Base-by-base conservation (phyloP, 164 flowering plant genomes). In the Aristolochia fimbriata region DNA sequence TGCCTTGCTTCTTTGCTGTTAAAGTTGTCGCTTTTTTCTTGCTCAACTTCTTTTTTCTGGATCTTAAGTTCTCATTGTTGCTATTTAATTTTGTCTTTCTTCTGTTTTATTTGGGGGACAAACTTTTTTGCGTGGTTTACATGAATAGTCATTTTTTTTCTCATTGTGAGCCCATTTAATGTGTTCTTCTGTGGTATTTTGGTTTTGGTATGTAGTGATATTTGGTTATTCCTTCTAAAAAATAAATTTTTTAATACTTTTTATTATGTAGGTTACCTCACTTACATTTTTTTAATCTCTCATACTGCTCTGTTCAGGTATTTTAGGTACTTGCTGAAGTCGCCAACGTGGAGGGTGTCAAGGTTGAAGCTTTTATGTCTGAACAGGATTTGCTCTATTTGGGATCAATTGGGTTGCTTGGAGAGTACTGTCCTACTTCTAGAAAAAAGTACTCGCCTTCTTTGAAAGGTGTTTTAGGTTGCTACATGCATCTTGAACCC, bases 291-390 rank as follows among this genome's bases (percentile, higher is more conserved):
- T 49, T 17, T 1, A n/a, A n/a, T n/a, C n/a, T n/a, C n/a, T n/a
- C n/a, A n/a, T n/a, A n/a, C 11, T 49, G 22, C 20, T 49, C 17
- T 49, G 20, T 49, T 49, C 56, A 50, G 27, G 56, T n/a, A 23
- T 50, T 2, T 30, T 43, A 30, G 7, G 25, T 21, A 0, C 22
- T 22, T 31, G 33, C 61, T 67, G 67, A 50, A 70, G 49, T 59
- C 19, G 67, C 70, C 73, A 78, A 83, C 74, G 86, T 81, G 81
- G 81, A 81, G 81, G 59, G 70, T 49, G 77, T 73, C 43, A 76
- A 71, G 76, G 59, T 71, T 74, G 77, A 74, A 73, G 68, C 71
- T 73, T 85, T 83, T 85, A 85, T 85, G 91, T 85, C 88, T 78
- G 91, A 78, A 65, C 59, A 69, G 76, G 78, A 74, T 58, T 56